Percentiles rank a stretch among this genome's conserved stretches.
These are phyloP conservation scores for Jackrogersella multiformis DNA, from an alignment of 495 filamentous ascomycete species.

Conservation along the genomic window DNA sequence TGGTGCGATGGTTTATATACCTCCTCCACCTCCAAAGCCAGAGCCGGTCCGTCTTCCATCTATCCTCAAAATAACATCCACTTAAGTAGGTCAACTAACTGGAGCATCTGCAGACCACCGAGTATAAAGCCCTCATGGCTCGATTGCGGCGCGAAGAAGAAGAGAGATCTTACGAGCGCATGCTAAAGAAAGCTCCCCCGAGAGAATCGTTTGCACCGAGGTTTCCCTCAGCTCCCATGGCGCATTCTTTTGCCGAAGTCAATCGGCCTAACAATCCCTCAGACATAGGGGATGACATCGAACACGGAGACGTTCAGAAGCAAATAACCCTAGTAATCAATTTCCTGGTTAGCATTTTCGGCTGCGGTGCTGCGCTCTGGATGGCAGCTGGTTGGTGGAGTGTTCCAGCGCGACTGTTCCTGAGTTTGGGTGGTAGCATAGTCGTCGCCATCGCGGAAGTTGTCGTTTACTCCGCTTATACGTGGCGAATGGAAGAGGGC, in stretches of 20 bases:
- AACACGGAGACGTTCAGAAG: slow-evolving; percentile 74
- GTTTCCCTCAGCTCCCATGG: slow-evolving; percentile 61
- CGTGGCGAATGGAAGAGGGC: slow-evolving; percentile 78
- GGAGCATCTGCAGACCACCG: slow-evolving; percentile 65
- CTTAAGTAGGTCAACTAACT: slow-evolving; percentile 41
- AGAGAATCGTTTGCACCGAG: slow-evolving; percentile 66
- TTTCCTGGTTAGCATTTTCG: slow-evolving; percentile 75
- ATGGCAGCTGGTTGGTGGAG: slow-evolving; percentile 74
- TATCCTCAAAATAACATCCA: neutral
- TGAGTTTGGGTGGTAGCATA: slow-evolving; percentile 73
- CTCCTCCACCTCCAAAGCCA: slow-evolving; percentile 78
- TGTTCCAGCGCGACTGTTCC: slow-evolving; percentile 70
- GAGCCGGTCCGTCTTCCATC: slow-evolving; percentile 70
- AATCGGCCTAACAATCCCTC: slow-evolving; percentile 49
- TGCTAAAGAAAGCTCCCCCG: slow-evolving; percentile 68
- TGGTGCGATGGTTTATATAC: slow-evolving; percentile 76
- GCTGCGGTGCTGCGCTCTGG: slow-evolving; percentile 77
- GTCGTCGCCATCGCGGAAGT: slow-evolving; percentile 87
- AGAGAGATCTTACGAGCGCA: slow-evolving; percentile 77
- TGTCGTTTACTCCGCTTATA: slow-evolving; percentile 85
- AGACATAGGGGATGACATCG: slow-evolving; percentile 63
- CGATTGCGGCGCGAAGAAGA: slow-evolving; percentile 83
- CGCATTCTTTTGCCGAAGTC: slow-evolving; percentile 61
- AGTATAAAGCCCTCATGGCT: slow-evolving; percentile 91
- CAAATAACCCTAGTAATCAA: slow-evolving; percentile 80